Evolutionary conservation across 257 asterid genomes (phyloP).

Genomic region (Solanum chiquidenum): DNA sequence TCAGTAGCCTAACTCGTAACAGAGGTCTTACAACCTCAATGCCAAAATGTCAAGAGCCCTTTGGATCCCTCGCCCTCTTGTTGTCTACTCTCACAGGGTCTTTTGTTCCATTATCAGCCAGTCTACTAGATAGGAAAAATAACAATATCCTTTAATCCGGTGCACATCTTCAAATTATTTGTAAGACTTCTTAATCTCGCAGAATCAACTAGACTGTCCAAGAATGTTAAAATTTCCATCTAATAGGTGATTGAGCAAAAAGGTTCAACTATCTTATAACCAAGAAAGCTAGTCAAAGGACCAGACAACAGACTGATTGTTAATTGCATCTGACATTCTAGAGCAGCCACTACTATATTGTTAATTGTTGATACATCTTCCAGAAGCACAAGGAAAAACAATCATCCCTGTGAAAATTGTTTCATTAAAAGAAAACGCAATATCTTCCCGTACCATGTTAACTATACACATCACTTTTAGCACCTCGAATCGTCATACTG

Average conservation of each 20-base stretch:
- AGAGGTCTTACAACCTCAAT: background rate
- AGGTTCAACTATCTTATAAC: background rate
- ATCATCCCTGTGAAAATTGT: background rate
- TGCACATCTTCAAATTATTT: background rate
- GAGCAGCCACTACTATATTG: background rate
- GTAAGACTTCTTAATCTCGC: background rate
- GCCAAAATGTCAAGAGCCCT: too few species aligned
- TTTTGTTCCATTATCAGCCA: background rate
- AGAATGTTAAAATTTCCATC: background rate
- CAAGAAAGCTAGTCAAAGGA: background rate
- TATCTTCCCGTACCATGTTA: background rate
- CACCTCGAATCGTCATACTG: background rate
- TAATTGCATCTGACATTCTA: background rate
- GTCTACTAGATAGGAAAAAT: background rate
- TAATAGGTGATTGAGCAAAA: background rate
- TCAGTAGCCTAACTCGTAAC: background rate
- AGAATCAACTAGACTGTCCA: background rate
- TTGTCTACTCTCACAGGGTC: background rate
- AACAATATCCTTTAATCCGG: background rate
- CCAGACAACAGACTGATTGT: background rate
- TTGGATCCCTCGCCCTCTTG: background rate
- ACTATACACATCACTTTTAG: background rate
- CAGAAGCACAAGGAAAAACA: background rate
- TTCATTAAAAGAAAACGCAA: background rate
- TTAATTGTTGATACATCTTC: background rate